phyloP scores from a whole-genome alignment of 441 rosid species.

The Populus trichocarpa region DNA sequence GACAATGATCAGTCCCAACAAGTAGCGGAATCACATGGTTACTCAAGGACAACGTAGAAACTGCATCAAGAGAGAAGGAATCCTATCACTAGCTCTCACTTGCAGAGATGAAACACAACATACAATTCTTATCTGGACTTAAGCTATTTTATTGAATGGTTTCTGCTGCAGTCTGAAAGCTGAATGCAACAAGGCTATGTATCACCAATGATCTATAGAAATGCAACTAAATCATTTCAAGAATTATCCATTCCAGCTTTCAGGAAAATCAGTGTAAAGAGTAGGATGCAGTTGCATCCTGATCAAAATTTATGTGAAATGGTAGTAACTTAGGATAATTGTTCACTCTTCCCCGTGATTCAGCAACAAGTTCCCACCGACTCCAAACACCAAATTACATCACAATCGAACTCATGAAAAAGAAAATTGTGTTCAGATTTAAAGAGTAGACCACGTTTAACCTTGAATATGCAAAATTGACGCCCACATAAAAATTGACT shows the following conservation, averaged over 20 bases:
- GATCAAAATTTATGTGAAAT: conserved; percentile 79
- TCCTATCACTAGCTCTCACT: neutral
- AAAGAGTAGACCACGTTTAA: no score
- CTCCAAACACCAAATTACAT: conserved; percentile 33
- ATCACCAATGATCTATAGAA: neutral
- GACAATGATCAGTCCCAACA: neutral
- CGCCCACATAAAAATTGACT: neutral
- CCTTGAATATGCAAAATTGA: neutral
- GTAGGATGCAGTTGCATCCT: conserved; percentile 38
- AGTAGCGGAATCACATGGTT: neutral
- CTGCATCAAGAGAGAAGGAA: neutral
- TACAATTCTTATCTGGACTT: neutral
- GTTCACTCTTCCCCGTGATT: conserved; percentile 68
- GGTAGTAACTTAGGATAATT: conserved; percentile 65
- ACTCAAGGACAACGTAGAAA: neutral
- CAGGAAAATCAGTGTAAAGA: neutral
- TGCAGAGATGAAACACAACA: neutral
- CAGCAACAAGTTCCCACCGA: conserved; percentile 88
- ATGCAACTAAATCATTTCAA: neutral
- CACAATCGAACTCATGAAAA: conserved; percentile 1
- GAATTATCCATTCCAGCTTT: neutral
- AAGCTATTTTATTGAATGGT: neutral
- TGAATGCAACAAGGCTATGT: neutral
- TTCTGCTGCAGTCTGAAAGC: neutral
- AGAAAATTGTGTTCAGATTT: neutral